These are phyloP conservation scores for Dianthus caryophyllus DNA, from an alignment of 148 eudicot species.

Conservation along the genomic window DNA sequence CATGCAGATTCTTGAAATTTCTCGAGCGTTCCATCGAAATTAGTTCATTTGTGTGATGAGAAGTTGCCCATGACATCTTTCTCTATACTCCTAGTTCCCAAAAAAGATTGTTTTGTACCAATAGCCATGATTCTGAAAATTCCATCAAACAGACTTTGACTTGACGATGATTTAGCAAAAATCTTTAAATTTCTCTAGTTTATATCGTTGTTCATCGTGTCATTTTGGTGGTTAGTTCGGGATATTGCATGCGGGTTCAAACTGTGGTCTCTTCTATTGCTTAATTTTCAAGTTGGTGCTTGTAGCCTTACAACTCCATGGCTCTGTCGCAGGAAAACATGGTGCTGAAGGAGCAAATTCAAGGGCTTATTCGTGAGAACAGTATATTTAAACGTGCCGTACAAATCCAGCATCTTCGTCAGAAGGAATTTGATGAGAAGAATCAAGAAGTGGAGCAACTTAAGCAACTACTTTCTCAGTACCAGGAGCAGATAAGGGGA, in stretches of 20 bases:
- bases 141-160: not conserved
- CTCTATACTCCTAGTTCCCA: too few species aligned
- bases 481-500: constrained; percentile 78
- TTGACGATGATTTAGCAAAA: not conserved
- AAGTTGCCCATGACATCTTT: too few species aligned
- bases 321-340: constrained; percentile 49
- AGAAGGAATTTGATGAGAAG: constrained; percentile 66
- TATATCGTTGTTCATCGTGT: not conserved
- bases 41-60: too few species aligned
- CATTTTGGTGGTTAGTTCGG: not conserved
- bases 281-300: not conserved
- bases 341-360: constrained; percentile 74
- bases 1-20: too few species aligned
- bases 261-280: not conserved
- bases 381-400: constrained; percentile 77
- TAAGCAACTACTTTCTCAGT: constrained; percentile 66
- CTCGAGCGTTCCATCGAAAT: too few species aligned
- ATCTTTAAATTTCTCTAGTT: not conserved
- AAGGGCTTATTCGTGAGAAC: constrained; percentile 58
- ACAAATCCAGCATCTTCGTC: constrained; percentile 76
- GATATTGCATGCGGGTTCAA: not conserved
- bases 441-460: constrained; percentile 60
- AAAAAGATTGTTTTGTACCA: too few species aligned
- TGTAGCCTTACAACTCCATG: not conserved
- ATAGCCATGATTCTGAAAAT: not conserved